These are phyloP conservation scores for Clitopilus passeckerianus DNA, from an alignment of 768 basidiomycete genomes.

Conservation along the genomic window DNA sequence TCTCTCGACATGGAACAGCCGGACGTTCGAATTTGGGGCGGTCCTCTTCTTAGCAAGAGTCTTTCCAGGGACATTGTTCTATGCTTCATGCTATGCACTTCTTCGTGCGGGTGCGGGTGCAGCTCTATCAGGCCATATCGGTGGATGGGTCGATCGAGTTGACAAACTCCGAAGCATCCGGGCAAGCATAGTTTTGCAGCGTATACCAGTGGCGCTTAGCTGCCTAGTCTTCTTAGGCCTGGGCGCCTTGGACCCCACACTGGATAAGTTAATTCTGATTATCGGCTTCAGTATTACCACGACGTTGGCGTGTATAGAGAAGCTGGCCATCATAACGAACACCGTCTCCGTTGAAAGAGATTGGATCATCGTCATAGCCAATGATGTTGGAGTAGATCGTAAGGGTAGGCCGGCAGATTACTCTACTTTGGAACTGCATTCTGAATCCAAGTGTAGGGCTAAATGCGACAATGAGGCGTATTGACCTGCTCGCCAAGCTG, in stretches of 20 bases:
- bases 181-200: constrained; percentile 17
- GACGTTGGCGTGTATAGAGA: constrained; percentile 20
- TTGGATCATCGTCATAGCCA: constrained; percentile 15
- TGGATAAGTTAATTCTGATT: neutral
- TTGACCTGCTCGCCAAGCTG: constrained; percentile 24
- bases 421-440: neutral
- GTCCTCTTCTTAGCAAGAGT: constrained; percentile 18
- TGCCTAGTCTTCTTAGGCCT: constrained; percentile 15
- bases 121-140: constrained; percentile 15
- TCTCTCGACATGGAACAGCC: constrained; percentile 24
- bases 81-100: constrained; percentile 20
- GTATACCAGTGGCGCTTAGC: constrained; percentile 14
- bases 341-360: constrained; percentile 20
- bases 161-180: constrained; percentile 17
- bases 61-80: constrained; percentile 19
- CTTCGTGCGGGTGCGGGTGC: constrained; percentile 14
- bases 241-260: neutral
- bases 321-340: constrained; percentile 19
- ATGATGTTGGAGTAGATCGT: neutral
- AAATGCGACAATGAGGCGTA: constrained; percentile 25
- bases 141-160: constrained; percentile 15
- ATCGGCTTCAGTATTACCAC: constrained; percentile 3
- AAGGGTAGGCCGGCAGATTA: neutral
- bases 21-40: constrained; percentile 23
- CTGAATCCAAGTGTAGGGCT: constrained; percentile 6